Base-by-base conservation (phyloP, 768 basidiomycete species). In the Amanita jacksonii region DNA sequence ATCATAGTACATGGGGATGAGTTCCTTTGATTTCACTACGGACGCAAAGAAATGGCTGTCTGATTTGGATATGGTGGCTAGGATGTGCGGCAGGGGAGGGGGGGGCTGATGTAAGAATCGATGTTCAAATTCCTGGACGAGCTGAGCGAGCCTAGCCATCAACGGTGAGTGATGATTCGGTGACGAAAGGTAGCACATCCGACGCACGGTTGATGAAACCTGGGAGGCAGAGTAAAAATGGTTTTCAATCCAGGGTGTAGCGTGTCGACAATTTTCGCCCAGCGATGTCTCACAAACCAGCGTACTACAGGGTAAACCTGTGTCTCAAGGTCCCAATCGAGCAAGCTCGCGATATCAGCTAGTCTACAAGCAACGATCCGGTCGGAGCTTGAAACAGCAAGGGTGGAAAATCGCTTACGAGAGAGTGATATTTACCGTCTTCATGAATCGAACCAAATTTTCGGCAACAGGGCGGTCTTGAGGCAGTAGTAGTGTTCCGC, bases 251-350 rank as follows among this genome's bases (percentile, higher is more conserved):
- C 76, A 3, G 62, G 65, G 54, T 91, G 86, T 24, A 98, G 77
- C 13, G 80, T 74, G 49, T 97, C 92, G 33, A 96, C 82, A 20
- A 98, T 68, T 52, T 89, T 89, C 4, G 90, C 94, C 54, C 88
- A 76, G 42, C 88, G 74, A 62, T 92, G 91, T 47, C 88, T 81
- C 23, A 97, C 85, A 23, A 99, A 70, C 76, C 91, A 91, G 13
- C 89, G 77, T 7, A 94, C 93, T n/a, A 86, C 78, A 0, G 91
- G 87, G 55, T 85, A 87, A 0, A 94, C 73, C 53, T 94, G 88
- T 0, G 75, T 67, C 51, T 89, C 79, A 5, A 89, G 64, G 51
- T 91, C 81, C 78, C 88, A 88, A 46, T 90, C 87, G 31, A 93
- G 64, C 27, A 87, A 57, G 55, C 72, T 80, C 2, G 83, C 83